These are phyloP conservation scores for Chlamydomonas applanata DNA, from an alignment of 139 green algal genomes.

Conservation along the genomic window DNA sequence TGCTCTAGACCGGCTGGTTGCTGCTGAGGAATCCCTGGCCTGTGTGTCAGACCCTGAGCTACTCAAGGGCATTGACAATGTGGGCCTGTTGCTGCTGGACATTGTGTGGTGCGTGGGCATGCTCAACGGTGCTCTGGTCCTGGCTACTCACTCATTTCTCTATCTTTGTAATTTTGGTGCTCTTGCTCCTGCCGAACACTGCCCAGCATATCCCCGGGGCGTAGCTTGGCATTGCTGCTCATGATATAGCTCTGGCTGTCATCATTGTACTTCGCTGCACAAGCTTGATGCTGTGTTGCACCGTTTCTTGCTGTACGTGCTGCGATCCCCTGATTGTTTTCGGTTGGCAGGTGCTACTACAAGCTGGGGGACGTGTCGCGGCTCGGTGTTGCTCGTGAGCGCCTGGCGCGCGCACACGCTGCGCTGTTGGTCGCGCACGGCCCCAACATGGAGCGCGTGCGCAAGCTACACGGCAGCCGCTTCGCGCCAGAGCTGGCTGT, in stretches of 20 bases:
- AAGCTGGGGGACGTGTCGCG: conserved; percentile 48
- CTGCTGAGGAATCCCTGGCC: conserved; percentile 59
- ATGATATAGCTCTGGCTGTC: too few relatives aligned
- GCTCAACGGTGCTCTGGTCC: too few relatives aligned
- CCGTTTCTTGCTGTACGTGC: too few relatives aligned
- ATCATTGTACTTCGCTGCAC: too few relatives aligned
- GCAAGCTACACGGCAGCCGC: conserved; percentile 53
- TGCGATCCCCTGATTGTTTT: too few relatives aligned
- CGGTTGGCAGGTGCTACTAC: conserved; percentile 58
- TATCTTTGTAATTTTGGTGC: too few relatives aligned
- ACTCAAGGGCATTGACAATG: conserved; percentile 59
- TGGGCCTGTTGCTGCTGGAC: conserved; percentile 69
- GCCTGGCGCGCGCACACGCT: conserved; percentile 44
- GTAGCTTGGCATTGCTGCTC: too few relatives aligned
- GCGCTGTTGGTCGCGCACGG: conserved; percentile 55
- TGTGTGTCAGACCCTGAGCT: conserved; percentile 28
- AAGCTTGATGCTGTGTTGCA: too few relatives aligned
- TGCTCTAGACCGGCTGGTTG: conserved; percentile 53
- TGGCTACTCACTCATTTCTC: too few relatives aligned
- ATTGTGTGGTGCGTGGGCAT: conserved; percentile 62
- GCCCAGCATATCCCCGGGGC: too few relatives aligned
- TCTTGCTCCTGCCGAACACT: too few relatives aligned
- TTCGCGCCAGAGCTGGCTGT: conserved; percentile 59
- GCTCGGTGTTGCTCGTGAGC: conserved; percentile 42
- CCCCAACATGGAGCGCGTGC: conserved; percentile 49